Base-by-base conservation (phyloP, 2,329 filamentous ascomycete species). In the Penicillium paneum region DNA sequence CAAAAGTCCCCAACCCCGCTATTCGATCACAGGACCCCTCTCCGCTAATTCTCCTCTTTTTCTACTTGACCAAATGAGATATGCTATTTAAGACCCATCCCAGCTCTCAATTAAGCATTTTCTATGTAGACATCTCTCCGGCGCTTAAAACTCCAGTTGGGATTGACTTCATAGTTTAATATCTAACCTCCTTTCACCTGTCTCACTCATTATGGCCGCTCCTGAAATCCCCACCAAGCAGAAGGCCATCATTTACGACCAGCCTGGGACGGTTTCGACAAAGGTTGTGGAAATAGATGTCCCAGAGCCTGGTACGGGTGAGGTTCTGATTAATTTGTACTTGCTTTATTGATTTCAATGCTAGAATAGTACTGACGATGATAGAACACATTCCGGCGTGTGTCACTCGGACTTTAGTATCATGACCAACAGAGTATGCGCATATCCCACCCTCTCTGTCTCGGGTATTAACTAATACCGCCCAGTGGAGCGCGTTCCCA, bases 161-260 rank as follows among this genome's bases (percentile, higher is more conserved):
- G 1, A 29, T 19, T 31, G 19, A 32, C 7, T 29, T 12, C 17
- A 31, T 5, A 17, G 2, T 28, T n/a, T 17, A 39, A n/a, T 8
- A 40, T n/a, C 6, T 13, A 3, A 32, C 11, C 28, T 42, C 15
- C 1, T 29, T 24, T 41, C 13, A 2, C 42, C 19, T 21, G 13
- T 42, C 35, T 42, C 38, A 31, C 5, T 40, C 52, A 66, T 41
- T 7, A 75, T 75, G 73, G 59, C 68, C 53, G 59, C 62, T n/a
- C 61, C 71, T 34, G 72, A 77, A 31, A 74, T 81, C 24, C 79
- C 85, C 5, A 78, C 80, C 64, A 85, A 81, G 57, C 82, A 87
- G 70, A 87, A 86, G 71, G 85, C 84, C 35, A 71, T 74, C 54
- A 74, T 88, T 54, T 88, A 87, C 65, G 84, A 88, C 71, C 80